Percentiles rank a stretch among this genome's conserved stretches.
Conservation (phyloP, 768 basidiomycete genomes). For the Lentinula boryana region DNA sequence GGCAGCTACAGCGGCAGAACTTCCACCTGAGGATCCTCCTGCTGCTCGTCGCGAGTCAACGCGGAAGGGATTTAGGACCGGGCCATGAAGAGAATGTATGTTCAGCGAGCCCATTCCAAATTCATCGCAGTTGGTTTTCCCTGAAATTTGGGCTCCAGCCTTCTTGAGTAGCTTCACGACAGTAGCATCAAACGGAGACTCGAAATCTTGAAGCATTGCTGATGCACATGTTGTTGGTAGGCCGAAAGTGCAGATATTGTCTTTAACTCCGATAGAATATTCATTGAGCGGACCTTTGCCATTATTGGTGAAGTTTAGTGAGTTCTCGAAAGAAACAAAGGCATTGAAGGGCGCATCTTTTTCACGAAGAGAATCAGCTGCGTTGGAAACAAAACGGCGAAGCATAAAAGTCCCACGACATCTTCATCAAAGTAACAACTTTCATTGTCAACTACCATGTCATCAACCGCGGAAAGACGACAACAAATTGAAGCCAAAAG, state of each 20-base stretch:
- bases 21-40: conserved; percentile 93
- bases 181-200: conserved; percentile 82
- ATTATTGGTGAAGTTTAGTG: not conserved
- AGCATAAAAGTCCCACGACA: not conserved
- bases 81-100: conserved; percentile 64
- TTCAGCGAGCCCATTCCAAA: conserved; percentile 98
- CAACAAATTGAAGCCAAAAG: conserved; percentile 90
- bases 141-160: conserved; percentile 67
- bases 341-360: conserved; percentile 39
- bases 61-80: conserved; percentile 72
- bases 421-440: not conserved
- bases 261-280: conserved; percentile 71
- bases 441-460: conserved; percentile 1
- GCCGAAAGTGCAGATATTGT: conserved; percentile 71
- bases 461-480: conserved; percentile 57
- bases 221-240: conserved; percentile 77
- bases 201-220: conserved; percentile 64
- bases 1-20: conserved; percentile 87
- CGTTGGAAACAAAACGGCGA: not conserved
- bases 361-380: not conserved
- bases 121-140: conserved; percentile 95
- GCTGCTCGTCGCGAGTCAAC: conserved; percentile 53
- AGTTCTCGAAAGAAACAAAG: conserved; percentile 30
- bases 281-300: conserved; percentile 26
- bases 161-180: conserved; percentile 58